Evolutionary conservation across 2,329 filamentous ascomycete species (phyloP), one percentile per base, ranked within the genome.

Genomic region (Fonsecaea nubica): DNA sequence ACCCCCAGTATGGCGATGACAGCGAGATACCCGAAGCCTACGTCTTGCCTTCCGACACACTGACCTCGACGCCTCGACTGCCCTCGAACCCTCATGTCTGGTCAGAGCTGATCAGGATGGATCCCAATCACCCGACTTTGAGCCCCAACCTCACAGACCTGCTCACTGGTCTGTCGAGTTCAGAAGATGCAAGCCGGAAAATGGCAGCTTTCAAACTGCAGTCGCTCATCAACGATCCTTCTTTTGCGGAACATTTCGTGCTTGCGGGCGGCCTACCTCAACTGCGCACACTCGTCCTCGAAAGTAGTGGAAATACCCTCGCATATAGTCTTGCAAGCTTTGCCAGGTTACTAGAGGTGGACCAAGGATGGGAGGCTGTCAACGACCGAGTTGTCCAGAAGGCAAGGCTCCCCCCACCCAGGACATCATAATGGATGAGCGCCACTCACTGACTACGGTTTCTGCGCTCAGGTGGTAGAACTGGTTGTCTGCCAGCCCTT

Each of bases 151-250:
- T 88, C 67, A 78, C 84, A 56, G 85, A 87, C 71, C 79, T 89
- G 71, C 84, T 89, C 66, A 81, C 84, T 69, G 83, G 86, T 60
- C 80, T 90, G 65, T 82, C 84, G 53, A 86, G 85, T 72, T 84
- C 87, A 64, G 86, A 97, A 80, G 95, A 99, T 84, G 93, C 92
- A 64, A 90, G 92, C 73, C 92, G 93, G 76, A 99, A 99, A 80
- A 97, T 98, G 92, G 95, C 95, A 67, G 95, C 96, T 68, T 99
- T 99, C 86, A 97, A 97, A 82, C 88, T 99, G 71, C 95, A 99
- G 80, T 90, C 87, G 70, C 93, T 92, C 69, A 97, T 99, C 79
- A 94, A 93, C 77, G 95, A 99, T 80, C 94, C 94, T 32, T 91
- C 93, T 58, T 98, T 98, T 78, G 95, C 95, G 75, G 95, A 98